These are phyloP conservation scores for Saitozyma podzolica DNA, from an alignment of 768 basidiomycete genomes.

Conservation along the genomic window DNA sequence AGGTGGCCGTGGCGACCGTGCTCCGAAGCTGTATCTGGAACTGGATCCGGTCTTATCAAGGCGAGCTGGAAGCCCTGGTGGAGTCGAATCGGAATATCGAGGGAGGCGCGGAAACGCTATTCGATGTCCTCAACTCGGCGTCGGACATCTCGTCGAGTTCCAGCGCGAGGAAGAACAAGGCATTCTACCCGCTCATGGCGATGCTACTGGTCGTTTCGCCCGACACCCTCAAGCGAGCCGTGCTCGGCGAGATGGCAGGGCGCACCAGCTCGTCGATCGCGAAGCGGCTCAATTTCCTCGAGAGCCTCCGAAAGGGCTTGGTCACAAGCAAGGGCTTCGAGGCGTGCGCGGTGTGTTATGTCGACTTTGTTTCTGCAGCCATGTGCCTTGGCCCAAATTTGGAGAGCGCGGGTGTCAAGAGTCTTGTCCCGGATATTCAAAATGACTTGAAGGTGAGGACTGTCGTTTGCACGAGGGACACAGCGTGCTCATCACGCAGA, in stretches of 20 bases:
- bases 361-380: conserved; percentile 77
- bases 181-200: conserved; percentile 77
- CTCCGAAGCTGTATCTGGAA: conserved; percentile 83
- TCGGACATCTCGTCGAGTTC: conserved; percentile 43
- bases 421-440: conserved; percentile 70
- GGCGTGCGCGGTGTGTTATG: conserved; percentile 67
- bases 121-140: conserved; percentile 68
- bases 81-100: conserved; percentile 65
- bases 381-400: conserved; percentile 58
- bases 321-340: conserved; percentile 63
- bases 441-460: conserved; percentile 72
- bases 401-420: conserved; percentile 63
- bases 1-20: conserved; percentile 68
- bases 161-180: conserved; percentile 46
- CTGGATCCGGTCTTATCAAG: conserved; percentile 77
- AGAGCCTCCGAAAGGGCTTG: conserved; percentile 58
- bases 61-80: conserved; percentile 74
- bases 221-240: conserved; percentile 65
- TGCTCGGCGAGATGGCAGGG: conserved; percentile 24
- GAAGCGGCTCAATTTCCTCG: conserved; percentile 49
- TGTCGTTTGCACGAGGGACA: neutral
- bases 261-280: conserved; percentile 2
- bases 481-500: conserved; percentile 21
- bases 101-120: conserved; percentile 80
- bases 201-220: conserved; percentile 72